phyloP scores from a whole-genome alignment of 768 basidiomycete genomes.

The Collybia mongolica region DNA sequence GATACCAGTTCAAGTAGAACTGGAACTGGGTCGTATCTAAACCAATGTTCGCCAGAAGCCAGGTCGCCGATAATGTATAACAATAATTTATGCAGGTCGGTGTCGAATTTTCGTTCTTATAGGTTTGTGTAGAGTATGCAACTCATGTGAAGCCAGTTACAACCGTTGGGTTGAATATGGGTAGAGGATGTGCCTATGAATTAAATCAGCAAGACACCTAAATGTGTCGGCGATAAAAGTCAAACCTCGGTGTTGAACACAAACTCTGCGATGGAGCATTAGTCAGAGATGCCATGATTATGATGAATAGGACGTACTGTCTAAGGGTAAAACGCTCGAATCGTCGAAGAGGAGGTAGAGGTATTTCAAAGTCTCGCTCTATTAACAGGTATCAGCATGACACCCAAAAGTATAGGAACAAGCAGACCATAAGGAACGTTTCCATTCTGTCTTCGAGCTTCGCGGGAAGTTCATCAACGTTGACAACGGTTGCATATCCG shows the following conservation, averaged over 20 bases:
- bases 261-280: conserved; percentile 46
- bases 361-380: conserved; percentile 93
- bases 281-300: neutral
- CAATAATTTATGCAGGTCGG: no score
- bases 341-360: conserved; percentile 86
- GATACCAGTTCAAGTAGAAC: no score
- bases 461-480: conserved; percentile 77
- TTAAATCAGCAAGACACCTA: neutral
- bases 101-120: neutral
- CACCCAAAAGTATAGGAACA: neutral
- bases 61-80: no score
- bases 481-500: conserved; percentile 82
- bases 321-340: conserved; percentile 65
- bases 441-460: conserved; percentile 89
- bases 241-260: conserved; percentile 91
- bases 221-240: neutral
- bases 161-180: conserved; percentile 29
- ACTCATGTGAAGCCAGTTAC: conserved; percentile 25
- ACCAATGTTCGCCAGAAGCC: neutral
- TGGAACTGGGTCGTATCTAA: no score
- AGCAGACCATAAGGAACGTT: conserved; percentile 84
- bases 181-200: conserved; percentile 33
- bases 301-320: conserved; percentile 47
- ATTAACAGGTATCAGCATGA: conserved; percentile 4
- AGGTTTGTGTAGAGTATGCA: neutral